Conservation (phyloP, 768 basidiomycete species). For the Leccinum longicurvipes region DNA sequence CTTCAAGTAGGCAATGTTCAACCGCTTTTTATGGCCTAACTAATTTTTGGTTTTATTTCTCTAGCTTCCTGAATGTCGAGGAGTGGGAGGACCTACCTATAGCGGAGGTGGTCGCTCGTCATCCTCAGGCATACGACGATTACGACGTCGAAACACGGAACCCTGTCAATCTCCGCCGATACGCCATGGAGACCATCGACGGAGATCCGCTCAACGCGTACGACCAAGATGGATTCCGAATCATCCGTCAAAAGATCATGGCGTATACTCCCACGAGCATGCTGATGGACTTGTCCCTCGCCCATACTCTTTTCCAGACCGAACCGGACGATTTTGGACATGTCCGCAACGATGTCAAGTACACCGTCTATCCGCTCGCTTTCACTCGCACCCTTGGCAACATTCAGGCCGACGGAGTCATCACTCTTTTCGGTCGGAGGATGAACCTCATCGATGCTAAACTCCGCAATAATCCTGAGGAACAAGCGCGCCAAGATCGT, state of each 20-base stretch:
- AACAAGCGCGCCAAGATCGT: too few species aligned
- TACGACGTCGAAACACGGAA: rapidly evolving
- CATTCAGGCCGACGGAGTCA: not conserved
- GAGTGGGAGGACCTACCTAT: not conserved
- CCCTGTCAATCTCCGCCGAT: not conserved
- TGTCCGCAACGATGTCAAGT: not conserved
- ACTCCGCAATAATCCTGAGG: too few species aligned
- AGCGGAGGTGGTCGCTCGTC: not conserved
- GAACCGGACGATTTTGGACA: not conserved
- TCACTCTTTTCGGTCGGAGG: not conserved
- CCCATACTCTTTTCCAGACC: not conserved
- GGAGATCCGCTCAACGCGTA: not conserved
- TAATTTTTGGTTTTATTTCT: not conserved
- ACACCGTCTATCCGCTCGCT: not conserved
- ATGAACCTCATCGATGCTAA: not conserved
- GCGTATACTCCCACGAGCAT: rapidly evolving
- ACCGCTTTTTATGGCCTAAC: too few species aligned
- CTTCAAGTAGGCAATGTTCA: not conserved
- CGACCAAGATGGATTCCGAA: not conserved
- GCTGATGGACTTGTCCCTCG: not conserved
- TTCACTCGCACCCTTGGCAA: not conserved
- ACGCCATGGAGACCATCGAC: not conserved
- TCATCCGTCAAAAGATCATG: not conserved
- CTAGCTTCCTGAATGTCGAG: not conserved
- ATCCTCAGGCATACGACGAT: not conserved